Conservation (phyloP, 306 rosid species). For the Rosa persica region DNA sequence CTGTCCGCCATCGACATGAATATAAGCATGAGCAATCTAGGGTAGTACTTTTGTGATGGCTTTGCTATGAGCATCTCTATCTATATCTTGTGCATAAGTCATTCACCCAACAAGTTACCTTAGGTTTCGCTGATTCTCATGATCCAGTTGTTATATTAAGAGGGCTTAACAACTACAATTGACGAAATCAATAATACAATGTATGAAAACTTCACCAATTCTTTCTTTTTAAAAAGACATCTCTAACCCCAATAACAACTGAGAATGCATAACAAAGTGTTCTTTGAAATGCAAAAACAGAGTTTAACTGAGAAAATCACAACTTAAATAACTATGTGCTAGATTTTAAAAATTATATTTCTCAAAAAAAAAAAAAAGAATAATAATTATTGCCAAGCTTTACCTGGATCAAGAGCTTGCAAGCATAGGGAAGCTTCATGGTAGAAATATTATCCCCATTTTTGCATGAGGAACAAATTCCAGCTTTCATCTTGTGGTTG, state of each 20-base stretch:
- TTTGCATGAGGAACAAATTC: constrained; percentile 82
- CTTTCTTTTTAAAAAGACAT: background rate
- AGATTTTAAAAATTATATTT: background rate
- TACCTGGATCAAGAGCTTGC: constrained; percentile 96
- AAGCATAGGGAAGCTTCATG: constrained; percentile 90
- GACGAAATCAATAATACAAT: background rate
- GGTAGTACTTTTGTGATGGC: background rate
- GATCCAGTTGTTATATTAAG: background rate
- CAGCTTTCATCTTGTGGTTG: constrained; percentile 73
- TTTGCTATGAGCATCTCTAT: background rate
- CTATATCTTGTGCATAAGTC: background rate
- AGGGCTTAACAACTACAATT: background rate
- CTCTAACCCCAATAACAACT: background rate
- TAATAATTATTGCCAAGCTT: background rate
- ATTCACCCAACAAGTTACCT: background rate
- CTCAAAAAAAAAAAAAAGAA: background rate
- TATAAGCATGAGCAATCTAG: background rate
- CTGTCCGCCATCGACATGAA: background rate
- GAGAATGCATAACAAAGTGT: background rate
- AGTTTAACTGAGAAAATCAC: background rate
- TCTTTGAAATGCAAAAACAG: background rate
- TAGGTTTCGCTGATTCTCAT: background rate
- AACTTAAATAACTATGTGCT: background rate
- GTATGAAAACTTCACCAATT: background rate
- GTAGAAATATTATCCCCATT: constrained; percentile 79